Evolutionary conservation across 2,329 filamentous ascomycete species (phyloP), one percentile per base, ranked within the genome.

Genomic region (Aspergillus tubingensis): DNA sequence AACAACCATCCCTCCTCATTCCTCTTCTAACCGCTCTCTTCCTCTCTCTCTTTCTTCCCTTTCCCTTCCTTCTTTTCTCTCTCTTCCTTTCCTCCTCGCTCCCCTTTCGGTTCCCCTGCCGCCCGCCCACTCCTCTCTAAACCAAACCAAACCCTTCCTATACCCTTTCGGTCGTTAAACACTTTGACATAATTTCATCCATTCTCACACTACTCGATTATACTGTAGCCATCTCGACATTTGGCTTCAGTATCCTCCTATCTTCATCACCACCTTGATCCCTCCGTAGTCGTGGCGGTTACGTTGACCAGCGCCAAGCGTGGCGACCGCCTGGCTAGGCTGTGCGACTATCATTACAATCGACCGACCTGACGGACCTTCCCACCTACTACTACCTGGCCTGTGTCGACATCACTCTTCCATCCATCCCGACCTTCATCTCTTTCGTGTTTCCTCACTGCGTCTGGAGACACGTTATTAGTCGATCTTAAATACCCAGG

Each of bases 321-420:
- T 64, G 63, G 63, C 63, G 61, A 70, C 65, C 65, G 65, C 65
- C 67, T 66, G 63, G 65, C 65, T 70, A 65, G 67, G 65, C 69
- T 68, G 64, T 74, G 61, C 62, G 61, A 67, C 61, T 57, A 61
- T 62, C 62, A 49, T 63, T 62, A 58, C 59, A 39, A 53, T 51
- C 54, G 41, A 21, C 61, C 60, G 57, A 59, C 57, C 43, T 56
- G 39, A 57, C 54, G 44, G 32, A 50, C 57, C 58, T 47, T 52
- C 44, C 54, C 15, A 52, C 57, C 56, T 55, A 54, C 61, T 52
- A 36, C 57, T 32, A 50, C 49, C 55, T 52, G 39, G 51, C 41
- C 52, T 53, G 27, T 44, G 32, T 36, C 32, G 32, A 36, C 32
- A 57, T 53, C 55, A 57, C 54, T 15, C 23, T 32, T 44, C 19